Base-by-base conservation (phyloP, 768 basidiomycete species). In the Pleurotus citrinopileatus region DNA sequence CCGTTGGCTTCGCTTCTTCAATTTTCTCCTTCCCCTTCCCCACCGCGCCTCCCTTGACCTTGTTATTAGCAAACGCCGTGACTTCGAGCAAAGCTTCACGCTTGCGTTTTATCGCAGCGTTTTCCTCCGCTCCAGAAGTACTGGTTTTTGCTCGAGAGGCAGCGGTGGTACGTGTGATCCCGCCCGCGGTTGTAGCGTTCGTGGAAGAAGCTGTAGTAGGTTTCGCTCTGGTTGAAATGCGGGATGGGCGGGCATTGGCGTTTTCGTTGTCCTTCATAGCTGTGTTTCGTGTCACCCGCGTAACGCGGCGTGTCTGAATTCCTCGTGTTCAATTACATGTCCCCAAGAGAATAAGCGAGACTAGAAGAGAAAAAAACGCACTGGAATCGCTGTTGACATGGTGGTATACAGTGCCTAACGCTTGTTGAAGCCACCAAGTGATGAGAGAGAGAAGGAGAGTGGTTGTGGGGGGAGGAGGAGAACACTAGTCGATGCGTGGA, bases 61-160 rank as follows among this genome's bases (percentile, higher is more conserved):
- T 83, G 61, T 84, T 83, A 57, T 65, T 71, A 19, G 72, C 71
- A 53, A 65, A 63, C 40, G 73, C 66, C 22, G 82, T 81, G 40
- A 91, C 86, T 64, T 92, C 91, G 13, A 81, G 80, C 37, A 92
- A 74, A 0, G 84, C 88, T 45, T 85, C 84, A 17, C 90, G 85
- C 67, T 91, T 91, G 53, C 89, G 80, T 65, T 89, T 89, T 28
- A 78, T 81, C 2, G 73, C 71, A 17, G 73, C 68, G 12, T 71
- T 69, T 38, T 85, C 81, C 23, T 58, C 60, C n/a, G 50, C 22
- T 29, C 29, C 56, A 26, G 60, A 60, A 13, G 46, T 45, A 48
- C 69, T 59, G 27, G 67, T 60, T 61, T 75, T 75, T 22, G 72
- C 65, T 47, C 67, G 60, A 20, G 72, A 67, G 52, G 73, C 69